phyloP scores from a whole-genome alignment of 2,329 filamentous ascomycete species.

The Aspergillus awamori region DNA sequence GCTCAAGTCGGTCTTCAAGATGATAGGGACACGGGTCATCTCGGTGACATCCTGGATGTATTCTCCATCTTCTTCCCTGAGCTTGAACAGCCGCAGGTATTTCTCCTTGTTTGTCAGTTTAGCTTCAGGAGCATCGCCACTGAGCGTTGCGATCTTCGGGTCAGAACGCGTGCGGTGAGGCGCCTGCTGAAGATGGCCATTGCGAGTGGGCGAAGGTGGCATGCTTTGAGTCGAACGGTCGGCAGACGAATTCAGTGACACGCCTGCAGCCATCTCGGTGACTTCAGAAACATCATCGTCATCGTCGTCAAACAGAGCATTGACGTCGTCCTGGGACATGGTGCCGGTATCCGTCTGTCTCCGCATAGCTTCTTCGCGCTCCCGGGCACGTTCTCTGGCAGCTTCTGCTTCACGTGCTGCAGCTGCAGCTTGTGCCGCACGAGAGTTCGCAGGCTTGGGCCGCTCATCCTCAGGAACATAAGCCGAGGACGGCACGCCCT shows the following conservation, averaged over 20 bases:
- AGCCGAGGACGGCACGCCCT: constrained; percentile 92
- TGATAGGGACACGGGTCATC: constrained; percentile 96
- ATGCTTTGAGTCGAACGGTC: constrained; percentile 95
- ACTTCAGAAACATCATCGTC: constrained; percentile 85
- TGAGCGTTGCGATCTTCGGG: constrained; percentile 76
- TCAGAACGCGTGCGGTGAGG: constrained; percentile 91
- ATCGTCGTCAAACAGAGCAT: constrained; percentile 95
- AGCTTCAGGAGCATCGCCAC: constrained; percentile 71
- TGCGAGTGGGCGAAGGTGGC: constrained; percentile 83
- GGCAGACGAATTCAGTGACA: constrained; percentile 69
- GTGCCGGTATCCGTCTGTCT: constrained; percentile 94
- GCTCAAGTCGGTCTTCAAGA: constrained; percentile 94
- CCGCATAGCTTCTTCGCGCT: constrained; percentile 86
- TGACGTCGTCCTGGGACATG: constrained; percentile 88
- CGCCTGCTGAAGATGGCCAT: constrained; percentile 65
- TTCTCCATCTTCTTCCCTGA: constrained; percentile 89
- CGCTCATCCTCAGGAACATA: constrained; percentile 97
- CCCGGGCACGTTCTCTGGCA: constrained; percentile 77
- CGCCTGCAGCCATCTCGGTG: constrained; percentile 88
- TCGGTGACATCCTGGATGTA: constrained; percentile 98
- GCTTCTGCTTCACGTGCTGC: constrained; percentile 80
- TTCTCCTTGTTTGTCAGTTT: constrained; percentile 93
- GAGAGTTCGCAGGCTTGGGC: constrained; percentile 77
- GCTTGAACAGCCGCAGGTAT: constrained; percentile 84
- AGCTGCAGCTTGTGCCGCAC: constrained; percentile 73